Evolutionary conservation across 208 protist species (phyloP).

Genomic region (Balamuthia mandrillaris): DNA sequence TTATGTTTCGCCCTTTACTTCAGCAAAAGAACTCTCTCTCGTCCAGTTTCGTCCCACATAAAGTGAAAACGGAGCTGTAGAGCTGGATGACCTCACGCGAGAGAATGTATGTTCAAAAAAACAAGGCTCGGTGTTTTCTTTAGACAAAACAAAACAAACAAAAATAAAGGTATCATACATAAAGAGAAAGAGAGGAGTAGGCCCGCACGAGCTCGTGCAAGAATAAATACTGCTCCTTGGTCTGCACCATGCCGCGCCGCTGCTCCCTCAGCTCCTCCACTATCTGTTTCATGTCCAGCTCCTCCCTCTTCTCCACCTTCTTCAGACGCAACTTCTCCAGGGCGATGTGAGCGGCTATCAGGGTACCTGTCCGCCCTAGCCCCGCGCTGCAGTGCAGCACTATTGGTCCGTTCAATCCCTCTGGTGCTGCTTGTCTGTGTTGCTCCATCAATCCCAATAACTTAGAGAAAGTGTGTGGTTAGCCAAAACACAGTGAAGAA

Average conservation of each 20-base stretch:
- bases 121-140: no score
- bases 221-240: constrained; percentile 5
- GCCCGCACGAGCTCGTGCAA: neutral
- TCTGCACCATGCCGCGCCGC: constrained; percentile 4
- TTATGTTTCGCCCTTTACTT: no score
- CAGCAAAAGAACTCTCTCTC: no score
- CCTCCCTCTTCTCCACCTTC: neutral
- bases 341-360: neutral
- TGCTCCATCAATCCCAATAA: neutral
- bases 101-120: no score
- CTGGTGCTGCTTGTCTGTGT: neutral
- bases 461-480: neutral
- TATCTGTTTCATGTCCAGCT: constrained; percentile 1
- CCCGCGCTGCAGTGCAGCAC: constrained; percentile 25
- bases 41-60: no score
- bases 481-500: no score
- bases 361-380: neutral
- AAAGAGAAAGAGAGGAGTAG: neutral
- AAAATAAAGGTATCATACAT: no score
- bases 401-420: neutral
- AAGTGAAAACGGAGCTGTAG: no score
- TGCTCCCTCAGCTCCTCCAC: neutral
- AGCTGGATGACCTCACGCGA: no score
- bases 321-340: neutral
- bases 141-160: no score